phyloP scores from a whole-genome alignment of 768 basidiomycete species.

The Boletus rex-veris region DNA sequence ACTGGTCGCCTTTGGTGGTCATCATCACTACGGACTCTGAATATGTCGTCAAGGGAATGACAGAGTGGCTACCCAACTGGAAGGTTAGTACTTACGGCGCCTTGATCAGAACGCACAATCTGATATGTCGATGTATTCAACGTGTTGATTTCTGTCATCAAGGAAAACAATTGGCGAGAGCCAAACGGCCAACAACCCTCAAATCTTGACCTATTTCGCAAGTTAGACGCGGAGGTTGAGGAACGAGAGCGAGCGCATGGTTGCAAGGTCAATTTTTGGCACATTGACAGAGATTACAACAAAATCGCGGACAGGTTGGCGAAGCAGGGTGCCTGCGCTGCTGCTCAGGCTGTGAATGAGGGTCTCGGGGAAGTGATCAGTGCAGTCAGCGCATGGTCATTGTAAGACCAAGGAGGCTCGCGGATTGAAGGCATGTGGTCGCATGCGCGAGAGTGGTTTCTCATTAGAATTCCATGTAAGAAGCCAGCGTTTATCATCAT shows the following conservation, averaged over 20 bases:
- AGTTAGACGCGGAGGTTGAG: not conserved
- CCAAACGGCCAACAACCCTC: not conserved
- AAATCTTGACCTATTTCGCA: constrained; percentile 8
- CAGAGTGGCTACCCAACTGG: constrained; percentile 6
- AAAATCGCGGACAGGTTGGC: constrained; percentile 20
- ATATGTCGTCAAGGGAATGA: constrained; percentile 8
- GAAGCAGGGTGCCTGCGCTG: constrained; percentile 1
- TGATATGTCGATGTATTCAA: too few species aligned
- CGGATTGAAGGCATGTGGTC: too few species aligned
- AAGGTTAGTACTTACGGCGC: not conserved
- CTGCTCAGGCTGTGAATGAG: not conserved
- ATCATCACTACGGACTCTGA: constrained; percentile 2
- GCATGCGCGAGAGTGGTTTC: too few species aligned
- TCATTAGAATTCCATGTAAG: too few species aligned
- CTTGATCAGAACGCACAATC: too few species aligned
- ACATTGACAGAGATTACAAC: constrained; percentile 24
- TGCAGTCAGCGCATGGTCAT: not conserved
- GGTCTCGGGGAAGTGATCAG: not conserved
- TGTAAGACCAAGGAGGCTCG: too few species aligned
- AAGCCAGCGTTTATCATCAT: too few species aligned
- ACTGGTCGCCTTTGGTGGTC: not conserved
- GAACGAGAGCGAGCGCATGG: not conserved
- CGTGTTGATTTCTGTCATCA: not conserved
- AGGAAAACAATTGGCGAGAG: not conserved
- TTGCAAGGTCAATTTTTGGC: constrained; percentile 23